phyloP scores from a whole-genome alignment of 2,329 filamentous ascomycete species.

The Grosmannia serpens region DNA sequence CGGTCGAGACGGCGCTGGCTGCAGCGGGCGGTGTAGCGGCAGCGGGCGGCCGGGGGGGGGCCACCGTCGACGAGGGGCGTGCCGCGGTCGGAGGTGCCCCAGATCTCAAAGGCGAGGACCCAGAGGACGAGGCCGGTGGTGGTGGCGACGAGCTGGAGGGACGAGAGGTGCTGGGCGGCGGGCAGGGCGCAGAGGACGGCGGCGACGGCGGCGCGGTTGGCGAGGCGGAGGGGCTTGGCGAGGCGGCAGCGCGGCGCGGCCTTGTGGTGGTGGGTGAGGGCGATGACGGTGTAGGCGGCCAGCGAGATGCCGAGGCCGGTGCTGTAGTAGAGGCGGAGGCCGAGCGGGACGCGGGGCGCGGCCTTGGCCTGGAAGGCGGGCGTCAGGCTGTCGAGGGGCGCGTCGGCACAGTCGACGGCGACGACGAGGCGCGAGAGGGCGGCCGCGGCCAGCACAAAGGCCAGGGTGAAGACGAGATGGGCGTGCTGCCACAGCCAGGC shows the following conservation, averaged over 20 bases:
- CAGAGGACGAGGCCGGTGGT: constrained; percentile 32
- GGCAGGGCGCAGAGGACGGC: constrained; percentile 44
- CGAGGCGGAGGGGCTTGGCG: constrained; percentile 37
- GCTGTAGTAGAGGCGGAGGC: constrained; percentile 53
- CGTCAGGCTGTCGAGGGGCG: constrained; percentile 36
- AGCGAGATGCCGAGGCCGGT: constrained; percentile 46
- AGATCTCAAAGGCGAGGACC: constrained; percentile 36
- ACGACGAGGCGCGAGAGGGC: constrained; percentile 48
- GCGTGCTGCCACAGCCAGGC: constrained; percentile 42
- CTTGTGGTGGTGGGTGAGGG: constrained; percentile 44
- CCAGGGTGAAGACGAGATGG: constrained; percentile 53
- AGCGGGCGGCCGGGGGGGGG: constrained; percentile 21
- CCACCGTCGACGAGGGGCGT: constrained; percentile 31
- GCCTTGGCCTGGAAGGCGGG: constrained; percentile 37
- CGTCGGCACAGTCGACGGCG: constrained; percentile 38
- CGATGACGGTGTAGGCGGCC: constrained; percentile 41
- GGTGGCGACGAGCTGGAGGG: constrained; percentile 32
- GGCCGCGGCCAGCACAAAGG: constrained; percentile 47
- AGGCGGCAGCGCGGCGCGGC: constrained; percentile 35
- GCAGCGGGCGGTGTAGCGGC: constrained; percentile 30
- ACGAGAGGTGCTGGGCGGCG: constrained; percentile 31
- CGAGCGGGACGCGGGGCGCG: constrained; percentile 35
- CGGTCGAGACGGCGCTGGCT: constrained; percentile 25
- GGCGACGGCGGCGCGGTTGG: constrained; percentile 36
- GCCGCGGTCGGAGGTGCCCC: constrained; percentile 33